A percentile compares a stretch with the other conserved stretches of the same genome.
phyloP scores from a whole-genome alignment of 805 yeast genomes.

The Maudiozyma pseudohumilis region DNA sequence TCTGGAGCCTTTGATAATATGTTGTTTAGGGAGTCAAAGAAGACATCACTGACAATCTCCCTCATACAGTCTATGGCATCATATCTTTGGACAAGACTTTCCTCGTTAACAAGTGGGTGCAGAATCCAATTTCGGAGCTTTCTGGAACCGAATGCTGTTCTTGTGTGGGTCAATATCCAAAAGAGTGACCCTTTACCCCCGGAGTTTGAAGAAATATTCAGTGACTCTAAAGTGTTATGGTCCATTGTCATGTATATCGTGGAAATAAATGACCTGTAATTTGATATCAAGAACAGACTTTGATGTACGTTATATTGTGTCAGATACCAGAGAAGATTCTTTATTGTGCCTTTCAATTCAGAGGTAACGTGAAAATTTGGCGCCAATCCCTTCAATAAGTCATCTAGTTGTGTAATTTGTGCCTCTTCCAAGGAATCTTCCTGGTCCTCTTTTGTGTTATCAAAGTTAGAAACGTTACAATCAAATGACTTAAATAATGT shows the following conservation, averaged over 20 bases:
- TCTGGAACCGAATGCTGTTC: slow-evolving; percentile 67
- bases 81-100: slow-evolving; percentile 48
- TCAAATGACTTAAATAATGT: slow-evolving; percentile 20
- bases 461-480: too few relatives aligned
- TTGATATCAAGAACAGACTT: slow-evolving; percentile 42
- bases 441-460: too few relatives aligned
- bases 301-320: slow-evolving; percentile 51
- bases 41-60: slow-evolving; percentile 29
- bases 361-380: too few relatives aligned
- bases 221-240: slow-evolving; percentile 53
- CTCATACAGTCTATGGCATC: slow-evolving; percentile 48
- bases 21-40: slow-evolving; percentile 31
- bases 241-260: slow-evolving; percentile 44
- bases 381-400: too few relatives aligned
- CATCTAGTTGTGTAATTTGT: too few relatives aligned
- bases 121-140: slow-evolving; percentile 62
- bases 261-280: slow-evolving; percentile 39
- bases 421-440: too few relatives aligned
- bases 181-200: slow-evolving; percentile 57
- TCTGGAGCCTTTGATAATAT: slow-evolving; percentile 38
- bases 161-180: slow-evolving; percentile 75
- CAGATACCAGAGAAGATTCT: slow-evolving; percentile 39
- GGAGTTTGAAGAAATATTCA: slow-evolving; percentile 67
- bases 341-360: slow-evolving; percentile 22
- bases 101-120: slow-evolving; percentile 52